Conservation (phyloP, 106 monocot genomes). For the Amphibolis antarctica region DNA sequence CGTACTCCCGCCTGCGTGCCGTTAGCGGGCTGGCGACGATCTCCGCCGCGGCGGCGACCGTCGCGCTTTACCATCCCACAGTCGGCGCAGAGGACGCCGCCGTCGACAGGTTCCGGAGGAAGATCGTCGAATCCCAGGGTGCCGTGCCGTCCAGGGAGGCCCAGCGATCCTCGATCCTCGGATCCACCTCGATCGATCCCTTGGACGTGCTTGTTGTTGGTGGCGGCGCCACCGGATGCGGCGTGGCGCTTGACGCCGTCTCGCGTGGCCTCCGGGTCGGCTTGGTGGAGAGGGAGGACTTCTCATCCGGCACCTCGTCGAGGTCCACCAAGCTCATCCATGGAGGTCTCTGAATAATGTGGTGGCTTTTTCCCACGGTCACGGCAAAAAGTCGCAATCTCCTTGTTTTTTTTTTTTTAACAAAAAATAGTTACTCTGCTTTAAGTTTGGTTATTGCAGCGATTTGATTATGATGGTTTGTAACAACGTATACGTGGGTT, state of each 20-base stretch:
- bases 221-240: constrained; percentile 91
- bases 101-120: constrained; percentile 29
- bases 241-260: constrained; percentile 83
- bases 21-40: neutral
- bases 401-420: neutral
- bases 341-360: constrained; percentile 39
- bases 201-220: constrained; percentile 83
- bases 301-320: constrained; percentile 93
- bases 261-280: constrained; percentile 77
- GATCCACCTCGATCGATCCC: constrained; percentile 44
- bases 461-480: no score
- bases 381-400: neutral
- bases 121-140: constrained; percentile 52
- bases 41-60: neutral
- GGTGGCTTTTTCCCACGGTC: neutral
- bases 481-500: no score
- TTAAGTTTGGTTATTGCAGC: no score
- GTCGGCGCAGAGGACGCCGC: constrained; percentile 8
- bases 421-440: no score
- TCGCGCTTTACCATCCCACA: neutral
- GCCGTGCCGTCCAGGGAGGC: constrained; percentile 51
- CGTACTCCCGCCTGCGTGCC: constrained; percentile 7
- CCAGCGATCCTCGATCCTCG: constrained; percentile 56
- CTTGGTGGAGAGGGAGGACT: constrained; percentile 93
- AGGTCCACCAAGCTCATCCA: constrained; percentile 94